Evolutionary conservation across 176 grass and related monocot species (phyloP), one percentile per base, ranked within the genome.

Genomic region (Eragrostis curvula): DNA sequence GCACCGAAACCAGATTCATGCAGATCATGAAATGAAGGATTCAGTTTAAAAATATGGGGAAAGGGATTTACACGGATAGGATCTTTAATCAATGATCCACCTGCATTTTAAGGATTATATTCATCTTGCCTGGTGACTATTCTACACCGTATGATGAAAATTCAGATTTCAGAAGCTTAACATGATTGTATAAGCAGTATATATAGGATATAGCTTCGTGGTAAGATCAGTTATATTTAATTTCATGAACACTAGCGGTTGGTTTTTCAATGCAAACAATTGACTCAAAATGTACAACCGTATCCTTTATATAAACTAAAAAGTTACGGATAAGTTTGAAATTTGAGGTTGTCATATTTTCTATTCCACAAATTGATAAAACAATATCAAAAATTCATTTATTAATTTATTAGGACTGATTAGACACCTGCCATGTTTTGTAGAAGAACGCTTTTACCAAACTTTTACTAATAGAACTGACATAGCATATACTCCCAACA

Each of bases 21-120:
- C 71, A 81, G 9, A 84, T 66, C 32, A 81, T 45, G 18, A 25
- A 89, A 72, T 27, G 47, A 79, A 89, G 17, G 56, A 75, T 64
- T 36, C 79, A 83, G 71, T 32, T 21, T 77, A 23, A 65, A 53
- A 39, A 67, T 18, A 79, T 0, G 7, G 47, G 11, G 23, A 52
- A 75, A 8, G 12, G 11, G 43, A 49, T 36, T 43, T n/a, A 62
- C 13, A 51, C 65, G 6, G 9, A 10, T 29, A 64, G 5, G 24
- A 75, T 17, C 3, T 27, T 15, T 43, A 69, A 23, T 14, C n/a
- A 7, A 23, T 52, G 0, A 13, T 15, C 62, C 8, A 17, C 30
- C 14, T 47, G 28, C 66, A 71, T 44, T 81, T 15, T n/a, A 60
- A 81, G 25, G 20, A 82, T 18, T 3, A 40, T 42, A 55, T 70